phyloP scores from a whole-genome alignment of 2,329 filamentous ascomycete genomes.

The Monilinia vaccinii-corymbosi region DNA sequence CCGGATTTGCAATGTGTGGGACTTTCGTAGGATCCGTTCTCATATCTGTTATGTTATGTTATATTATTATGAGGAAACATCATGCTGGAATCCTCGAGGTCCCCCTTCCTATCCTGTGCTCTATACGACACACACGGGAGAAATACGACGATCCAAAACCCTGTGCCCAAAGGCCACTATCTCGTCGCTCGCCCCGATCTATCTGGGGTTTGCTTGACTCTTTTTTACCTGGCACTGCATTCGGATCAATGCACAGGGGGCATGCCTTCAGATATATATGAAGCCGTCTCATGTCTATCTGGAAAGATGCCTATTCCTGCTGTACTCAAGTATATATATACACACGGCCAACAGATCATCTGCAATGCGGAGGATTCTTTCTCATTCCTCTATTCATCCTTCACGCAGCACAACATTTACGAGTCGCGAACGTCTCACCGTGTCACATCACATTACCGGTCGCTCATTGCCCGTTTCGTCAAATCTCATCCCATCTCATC shows the following conservation, averaged over 20 bases:
- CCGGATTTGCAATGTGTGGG: neutral
- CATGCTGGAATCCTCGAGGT: neutral
- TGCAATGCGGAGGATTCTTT: neutral
- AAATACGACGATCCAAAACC: neutral
- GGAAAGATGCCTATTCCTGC: neutral
- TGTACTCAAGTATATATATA: neutral
- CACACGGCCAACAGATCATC: neutral
- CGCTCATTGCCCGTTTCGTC: neutral
- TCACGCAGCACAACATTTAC: neutral
- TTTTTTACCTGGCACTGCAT: neutral
- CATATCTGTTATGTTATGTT: neutral
- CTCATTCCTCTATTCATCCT: neutral
- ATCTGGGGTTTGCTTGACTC: neutral
- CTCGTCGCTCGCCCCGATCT: neutral
- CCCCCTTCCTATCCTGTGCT: neutral
- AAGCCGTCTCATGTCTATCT: neutral
- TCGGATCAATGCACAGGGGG: neutral
- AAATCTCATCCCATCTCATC: neutral
- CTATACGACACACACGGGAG: neutral
- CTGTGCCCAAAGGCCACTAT: neutral
- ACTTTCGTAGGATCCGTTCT: no score
- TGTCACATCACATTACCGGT: neutral
- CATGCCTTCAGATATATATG: neutral
- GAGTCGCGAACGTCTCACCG: neutral
- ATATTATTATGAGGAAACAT: no score